Evolutionary conservation across 768 basidiomycete species (phyloP), one percentile per base, ranked within the genome.

Genomic region (Termitomyces titanicus): DNA sequence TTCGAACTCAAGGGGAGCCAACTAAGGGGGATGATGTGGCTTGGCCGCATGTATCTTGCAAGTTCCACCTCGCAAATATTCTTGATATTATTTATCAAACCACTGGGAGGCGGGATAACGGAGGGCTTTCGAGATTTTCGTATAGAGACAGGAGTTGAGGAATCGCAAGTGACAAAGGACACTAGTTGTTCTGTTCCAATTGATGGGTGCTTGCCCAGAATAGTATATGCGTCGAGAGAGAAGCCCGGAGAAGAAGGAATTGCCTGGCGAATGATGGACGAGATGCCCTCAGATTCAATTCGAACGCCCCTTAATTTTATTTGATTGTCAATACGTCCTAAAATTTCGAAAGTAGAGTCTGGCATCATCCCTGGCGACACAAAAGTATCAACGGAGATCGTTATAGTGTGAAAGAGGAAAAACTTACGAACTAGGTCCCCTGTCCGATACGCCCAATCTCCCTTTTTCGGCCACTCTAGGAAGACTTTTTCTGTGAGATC

Each of bases 221-320:
- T 63, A 4, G 79, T 79, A 13, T 69, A 66, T 17, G 68, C 76
- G 50, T 79, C 74, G 37, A 79, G 64, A 40, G 57, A 60, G 25
- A 68, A 50, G 20, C 42, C 50, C 17, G 54, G 39, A n/a, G 63
- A 61, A 1, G 70, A 53, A 38, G 65, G 54, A 10, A 60, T 62
- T 1, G 71, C 71, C 34, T 62, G 69, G 44, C 72, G 73, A 18
- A 79, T 61, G 39, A 78, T 71, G 27, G 77, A 69, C n/a, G 76
- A 79, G 24, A 81, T 73, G 6, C 79, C 80, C 56, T 79, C 79
- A 2, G 74, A 72, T 59, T 81, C 80, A 18, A 81, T 80, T n/a
- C 80, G 77, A 18, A 81, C 78, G 24, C 80, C 80, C 35, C 77
- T 72, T 37, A 79, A 61, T 63, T 81, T 81, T 62, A 81, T 75